Base-by-base conservation (phyloP, 108 stramenopile species). In the Cyclostephanos invisitatus region DNA sequence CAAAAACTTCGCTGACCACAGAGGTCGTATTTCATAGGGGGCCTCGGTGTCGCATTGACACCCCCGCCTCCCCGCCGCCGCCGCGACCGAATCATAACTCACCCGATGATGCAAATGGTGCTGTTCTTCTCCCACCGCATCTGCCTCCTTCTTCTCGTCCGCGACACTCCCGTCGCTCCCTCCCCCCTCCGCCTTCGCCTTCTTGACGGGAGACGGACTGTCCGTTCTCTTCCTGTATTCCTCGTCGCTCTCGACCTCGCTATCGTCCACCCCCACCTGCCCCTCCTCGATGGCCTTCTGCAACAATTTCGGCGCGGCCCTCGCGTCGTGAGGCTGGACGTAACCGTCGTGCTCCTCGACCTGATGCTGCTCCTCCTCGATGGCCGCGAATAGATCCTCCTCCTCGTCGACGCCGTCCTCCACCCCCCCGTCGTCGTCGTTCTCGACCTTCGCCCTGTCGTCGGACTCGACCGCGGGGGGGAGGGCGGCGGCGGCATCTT, bases 241-340 rank as follows among this genome's bases (percentile, higher is more conserved):
- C 59, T 74, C 71, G 17, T 82, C 84, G 35, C 75, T 77, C 61
- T 81, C 87, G n/a, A 69, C 77, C 75, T 89, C 88, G 35, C 85
- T 84, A 24, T 89, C 87, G 42, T 85, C 85, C 54, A 83, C 78
- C 10, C 83, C 81, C 53, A 90, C 89, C 57, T 90, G 73, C 36
- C 90, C 94, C 47, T 81, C 78, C 35, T 78, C 79, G 57, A 91
- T 70, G 7, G 90, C 90, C 24, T 79, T 66, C 76, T 86, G 84
- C 27, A 95, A 44, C 44, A 95, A 71, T 60, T 74, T 88, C 51
- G 92, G 92, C 32, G 92, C 92, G 0, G 73, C 76, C 29, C 29
- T 66, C 18, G 88, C 80, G 35, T 93, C 89, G 20, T 77, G 85
- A 6, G 88, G 87, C 68, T 89, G 88, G 18, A 49, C 59, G 35